Evolutionary conservation across 225 moss, liverwort and hornwort species (phyloP), one percentile per base, ranked within the genome.

Genomic region (Lunularia cruciata): DNA sequence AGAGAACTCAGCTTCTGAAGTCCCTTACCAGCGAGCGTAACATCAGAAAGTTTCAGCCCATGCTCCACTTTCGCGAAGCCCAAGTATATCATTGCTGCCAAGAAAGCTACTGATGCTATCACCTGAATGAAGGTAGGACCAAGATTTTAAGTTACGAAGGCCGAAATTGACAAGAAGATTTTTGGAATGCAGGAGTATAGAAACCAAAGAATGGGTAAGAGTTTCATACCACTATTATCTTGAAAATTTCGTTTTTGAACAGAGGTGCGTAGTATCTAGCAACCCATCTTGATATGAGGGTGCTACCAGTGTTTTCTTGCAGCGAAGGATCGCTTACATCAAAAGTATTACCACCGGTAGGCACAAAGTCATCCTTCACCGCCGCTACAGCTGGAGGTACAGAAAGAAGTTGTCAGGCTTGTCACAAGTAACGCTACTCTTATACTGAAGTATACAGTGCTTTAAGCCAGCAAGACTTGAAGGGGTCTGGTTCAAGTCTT

Each of bases 1-100:
- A n/a, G n/a, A n/a, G n/a, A n/a, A n/a, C 47, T 1, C 19, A 28
- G 2, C 1, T 7, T 19, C 22, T 9, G 22, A 32, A n/a, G 30
- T n/a, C 45, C 40, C 55, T 12, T 36, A 96, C 96, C 92, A 63
- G 87, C 76, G 52, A 87, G 77, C 45, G 96, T 90, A 35, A 96
- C 92, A 69, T 92, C 96, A n/a, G 96, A 96, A 15, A 96, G 85
- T 72, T 68, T 84, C 55, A 96, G 79, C 8, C 96, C 96, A 67
- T 92, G 96, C 74, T 82, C 77, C 76, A 96, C 81, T 68, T 96
- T 92, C 34, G 67, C 65, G 28, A 96, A 96, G 51, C 96, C 96
- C 77, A 96, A 73, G 65, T 90, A 96, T 1, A 85, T 56, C 96
- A 96, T 96, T 7, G 86, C 72, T 20, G 74, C 89, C 46, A 96